Percentiles rank a stretch among this genome's conserved stretches.
Conservation (phyloP, 345 rosid genomes). For the Aurinia saxatilis region DNA sequence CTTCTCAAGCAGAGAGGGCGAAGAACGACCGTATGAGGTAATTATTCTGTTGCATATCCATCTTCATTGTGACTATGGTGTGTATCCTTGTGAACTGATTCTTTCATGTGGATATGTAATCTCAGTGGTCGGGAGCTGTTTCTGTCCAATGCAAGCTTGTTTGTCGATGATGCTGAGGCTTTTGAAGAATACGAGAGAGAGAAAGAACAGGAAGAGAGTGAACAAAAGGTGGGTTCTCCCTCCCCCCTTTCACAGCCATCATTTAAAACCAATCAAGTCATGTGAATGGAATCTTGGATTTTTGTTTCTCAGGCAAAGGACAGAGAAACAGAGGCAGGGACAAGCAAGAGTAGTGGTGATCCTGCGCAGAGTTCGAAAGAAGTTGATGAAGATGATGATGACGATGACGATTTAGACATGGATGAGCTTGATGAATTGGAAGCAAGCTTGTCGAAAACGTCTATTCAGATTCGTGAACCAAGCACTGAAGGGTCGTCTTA, state of each 20-base stretch:
- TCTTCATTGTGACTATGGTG: constrained; percentile 1
- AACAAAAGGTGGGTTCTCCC: constrained; percentile 36
- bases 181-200: constrained; percentile 78
- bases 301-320: constrained; percentile 22
- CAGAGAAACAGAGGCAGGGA: constrained; percentile 29
- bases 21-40: constrained; percentile 99
- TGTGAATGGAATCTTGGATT: constrained; percentile 8
- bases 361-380: constrained; percentile 14
- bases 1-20: constrained; percentile 84
- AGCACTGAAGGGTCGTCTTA: constrained; percentile 24
- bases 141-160: constrained; percentile 77
- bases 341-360: constrained; percentile 25
- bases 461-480: constrained; percentile 52
- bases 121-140: constrained; percentile 96
- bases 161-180: constrained; percentile 96
- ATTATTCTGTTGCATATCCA: neutral
- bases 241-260: neutral
- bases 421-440: constrained; percentile 79
- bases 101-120: constrained; percentile 12
- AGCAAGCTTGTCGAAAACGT: constrained; percentile 68
- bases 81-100: constrained; percentile 10
- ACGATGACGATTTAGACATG: constrained; percentile 54
- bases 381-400: constrained; percentile 12
- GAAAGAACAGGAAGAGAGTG: constrained; percentile 47
- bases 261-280: neutral